Evolutionary conservation across 2,329 filamentous ascomycete genomes (phyloP).

Genomic region (Arthrobotrys sinensis): DNA sequence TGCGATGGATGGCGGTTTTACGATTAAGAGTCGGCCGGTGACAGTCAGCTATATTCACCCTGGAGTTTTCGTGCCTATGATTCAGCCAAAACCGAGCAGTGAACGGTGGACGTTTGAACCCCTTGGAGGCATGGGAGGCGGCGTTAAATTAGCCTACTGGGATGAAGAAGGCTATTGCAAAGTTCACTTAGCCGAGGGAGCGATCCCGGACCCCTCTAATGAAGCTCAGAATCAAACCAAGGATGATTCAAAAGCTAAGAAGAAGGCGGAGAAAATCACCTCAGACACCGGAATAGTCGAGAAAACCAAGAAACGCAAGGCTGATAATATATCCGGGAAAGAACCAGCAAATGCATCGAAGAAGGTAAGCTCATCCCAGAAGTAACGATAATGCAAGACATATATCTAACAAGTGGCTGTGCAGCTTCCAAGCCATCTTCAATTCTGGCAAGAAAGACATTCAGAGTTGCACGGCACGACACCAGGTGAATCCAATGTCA

Average conservation of each 20-base stretch:
- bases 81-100: slow-evolving; percentile 74
- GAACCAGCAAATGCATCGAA: slow-evolving; percentile 65
- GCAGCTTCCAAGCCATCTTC: slow-evolving; percentile 76
- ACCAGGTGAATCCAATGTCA: slow-evolving; percentile 47
- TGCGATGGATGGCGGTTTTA: slow-evolving; percentile 79
- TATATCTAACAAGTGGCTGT: slow-evolving; percentile 56
- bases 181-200: slow-evolving; percentile 71
- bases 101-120: slow-evolving; percentile 79
- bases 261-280: slow-evolving; percentile 67
- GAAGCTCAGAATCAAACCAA: slow-evolving; percentile 62
- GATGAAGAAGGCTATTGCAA: slow-evolving; percentile 81
- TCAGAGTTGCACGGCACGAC: slow-evolving; percentile 75
- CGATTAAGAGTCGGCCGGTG: slow-evolving; percentile 81
- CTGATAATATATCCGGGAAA: slow-evolving; percentile 66
- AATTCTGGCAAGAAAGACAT: slow-evolving; percentile 80
- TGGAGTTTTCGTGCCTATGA: slow-evolving; percentile 85
- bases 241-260: slow-evolving; percentile 69
- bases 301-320: slow-evolving; percentile 64
- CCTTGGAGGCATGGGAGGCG: slow-evolving; percentile 75
- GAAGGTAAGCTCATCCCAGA: slow-evolving; percentile 62
- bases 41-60: slow-evolving; percentile 82
- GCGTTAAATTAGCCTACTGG: slow-evolving; percentile 80
- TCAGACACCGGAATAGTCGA: slow-evolving; percentile 56
- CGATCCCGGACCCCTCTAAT: slow-evolving; percentile 35
- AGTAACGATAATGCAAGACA: neutral